phyloP scores from a whole-genome alignment of 768 basidiomycete species.

The Tulasnella sp. region DNA sequence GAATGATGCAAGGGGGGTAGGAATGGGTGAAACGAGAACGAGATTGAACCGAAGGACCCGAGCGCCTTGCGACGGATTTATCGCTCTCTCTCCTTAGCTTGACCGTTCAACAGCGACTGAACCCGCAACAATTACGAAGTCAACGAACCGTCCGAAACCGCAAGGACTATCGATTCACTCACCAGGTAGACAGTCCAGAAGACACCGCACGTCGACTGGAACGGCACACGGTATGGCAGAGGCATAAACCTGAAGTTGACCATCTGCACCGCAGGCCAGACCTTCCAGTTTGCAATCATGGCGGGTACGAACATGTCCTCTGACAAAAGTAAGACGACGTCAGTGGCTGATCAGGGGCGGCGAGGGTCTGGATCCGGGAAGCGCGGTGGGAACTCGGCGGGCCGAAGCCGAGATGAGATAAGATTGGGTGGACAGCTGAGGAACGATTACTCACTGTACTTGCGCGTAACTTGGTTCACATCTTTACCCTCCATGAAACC shows the following conservation, averaged over 20 bases:
- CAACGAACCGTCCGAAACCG: neutral
- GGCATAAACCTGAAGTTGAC: slow-evolving; percentile 83
- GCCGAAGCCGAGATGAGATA: neutral
- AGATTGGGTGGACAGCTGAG: neutral
- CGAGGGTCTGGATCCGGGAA: too few species aligned
- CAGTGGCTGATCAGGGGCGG: neutral
- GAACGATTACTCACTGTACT: slow-evolving; percentile 34
- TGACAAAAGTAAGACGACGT: neutral
- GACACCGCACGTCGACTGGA: slow-evolving; percentile 79
- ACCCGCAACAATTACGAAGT: neutral
- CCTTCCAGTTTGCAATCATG: slow-evolving; percentile 79
- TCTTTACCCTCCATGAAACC: slow-evolving; percentile 80
- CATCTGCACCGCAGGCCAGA: slow-evolving; percentile 73
- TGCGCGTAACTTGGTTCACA: slow-evolving; percentile 47
- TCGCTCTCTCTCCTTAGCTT: neutral
- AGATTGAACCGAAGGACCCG: too few species aligned
- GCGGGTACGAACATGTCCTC: slow-evolving; percentile 61
- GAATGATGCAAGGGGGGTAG: neutral
- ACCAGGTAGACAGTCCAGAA: slow-evolving; percentile 83
- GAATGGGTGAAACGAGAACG: neutral
- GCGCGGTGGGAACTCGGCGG: neutral
- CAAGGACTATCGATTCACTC: neutral
- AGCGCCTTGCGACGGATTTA: neutral
- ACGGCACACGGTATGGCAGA: slow-evolving; percentile 70
- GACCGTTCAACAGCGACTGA: neutral